Base-by-base conservation (phyloP, 805 yeast genomes). In the Starmerella geochares region DNA sequence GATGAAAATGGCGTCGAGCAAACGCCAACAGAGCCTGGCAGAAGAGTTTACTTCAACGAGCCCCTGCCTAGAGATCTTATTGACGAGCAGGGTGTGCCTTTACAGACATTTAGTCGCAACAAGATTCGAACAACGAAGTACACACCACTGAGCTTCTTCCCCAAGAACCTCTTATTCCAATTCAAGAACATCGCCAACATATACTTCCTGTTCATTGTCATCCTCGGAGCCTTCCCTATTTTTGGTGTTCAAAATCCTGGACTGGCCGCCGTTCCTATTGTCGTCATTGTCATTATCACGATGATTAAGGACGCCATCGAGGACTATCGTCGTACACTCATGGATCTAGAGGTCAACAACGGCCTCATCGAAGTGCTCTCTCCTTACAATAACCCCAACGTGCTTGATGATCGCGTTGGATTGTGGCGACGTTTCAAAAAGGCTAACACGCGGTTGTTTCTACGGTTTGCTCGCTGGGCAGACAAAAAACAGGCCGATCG, bases 51-150 rank as follows among this genome's bases (percentile, higher is more conserved):
- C 57, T 72, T 76, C 55, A 77, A 78, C 64, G 62, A 67, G 51
- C 72, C 71, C 3, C 62, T 79, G 48, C 83, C 83, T 1, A 58
- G 63, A 2, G 65, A 70, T 23, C 67, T 73, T 67, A 56, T 61
- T 11, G 69, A 71, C 49, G 78, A 74, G n/a, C 74, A 80, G 1
- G 82, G 83, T n/a, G 72, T 75, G 28, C 85, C 92, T 0, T 55
- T 60, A 8, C 68, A 71, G 2, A 62, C 66, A n/a, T 90, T 83
- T 62, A 80, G 94, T 4, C 76, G 96, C 61, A 92, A 90, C 70
- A 90, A 92, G 66, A 86, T 92, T 59, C 80, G 97, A 70, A 88
- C 98, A 0, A 86, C 98, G 2, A 90, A 87, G 69, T 92, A 92
- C 67, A 92, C 97, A 2, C 96, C 98, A 7, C 61, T 92, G 48